These are phyloP conservation scores for Glycine latifolia DNA, from an alignment of 306 rosid species.

Conservation along the genomic window DNA sequence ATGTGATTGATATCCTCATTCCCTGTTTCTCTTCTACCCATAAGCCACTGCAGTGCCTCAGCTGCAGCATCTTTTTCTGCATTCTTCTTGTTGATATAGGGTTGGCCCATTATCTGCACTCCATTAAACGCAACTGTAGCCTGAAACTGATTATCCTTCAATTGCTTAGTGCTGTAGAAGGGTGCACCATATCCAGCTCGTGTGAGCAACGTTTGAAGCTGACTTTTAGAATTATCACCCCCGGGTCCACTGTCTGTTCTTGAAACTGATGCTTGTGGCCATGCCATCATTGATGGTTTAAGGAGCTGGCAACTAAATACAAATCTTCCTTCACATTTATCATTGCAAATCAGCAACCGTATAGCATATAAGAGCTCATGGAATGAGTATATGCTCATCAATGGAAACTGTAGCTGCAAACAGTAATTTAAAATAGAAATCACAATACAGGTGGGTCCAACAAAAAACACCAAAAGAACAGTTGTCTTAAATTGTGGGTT, in stretches of 20 bases:
- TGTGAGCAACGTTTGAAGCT: slow-evolving; percentile 88
- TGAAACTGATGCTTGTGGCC: slow-evolving; percentile 65
- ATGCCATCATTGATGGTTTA: slow-evolving; percentile 48
- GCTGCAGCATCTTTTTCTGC: slow-evolving; percentile 99
- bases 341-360: slow-evolving; percentile 70
- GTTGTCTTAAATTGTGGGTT: too few species aligned
- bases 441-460: neutral
- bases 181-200: slow-evolving; percentile 91
- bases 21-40: slow-evolving; percentile 64
- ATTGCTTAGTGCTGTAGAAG: slow-evolving; percentile 73
- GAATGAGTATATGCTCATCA: slow-evolving; percentile 65
- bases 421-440: slow-evolving; percentile 26
- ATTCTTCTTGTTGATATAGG: slow-evolving; percentile 87
- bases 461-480: neutral
- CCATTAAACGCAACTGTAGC: slow-evolving; percentile 82
- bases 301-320: slow-evolving; percentile 69
- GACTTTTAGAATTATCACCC: slow-evolving; percentile 95
- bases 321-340: slow-evolving; percentile 76
- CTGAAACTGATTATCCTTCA: slow-evolving; percentile 70
- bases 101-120: slow-evolving; percentile 83
- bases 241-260: slow-evolving; percentile 96
- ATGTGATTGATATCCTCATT: slow-evolving; percentile 64
- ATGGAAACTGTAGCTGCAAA: slow-evolving; percentile 77
- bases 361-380: slow-evolving; percentile 82
- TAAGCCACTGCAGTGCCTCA: slow-evolving; percentile 90